phyloP scores from a whole-genome alignment of 371 early-diverging fungal genomes.

The Lichtheimia hyalospora region DNA sequence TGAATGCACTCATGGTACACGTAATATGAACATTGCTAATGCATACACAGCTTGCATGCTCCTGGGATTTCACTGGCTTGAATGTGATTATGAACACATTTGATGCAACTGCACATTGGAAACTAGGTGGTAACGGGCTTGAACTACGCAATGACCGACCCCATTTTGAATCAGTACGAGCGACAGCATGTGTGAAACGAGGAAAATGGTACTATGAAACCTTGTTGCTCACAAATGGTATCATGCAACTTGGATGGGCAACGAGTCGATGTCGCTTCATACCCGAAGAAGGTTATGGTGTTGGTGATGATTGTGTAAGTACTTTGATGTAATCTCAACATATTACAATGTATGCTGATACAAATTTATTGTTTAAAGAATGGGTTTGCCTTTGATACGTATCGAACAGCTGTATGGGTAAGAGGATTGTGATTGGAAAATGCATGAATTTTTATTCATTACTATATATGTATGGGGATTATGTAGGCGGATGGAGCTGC shows the following conservation, averaged over 20 bases:
- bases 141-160: conserved; percentile 50
- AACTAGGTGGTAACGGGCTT: conserved; percentile 41
- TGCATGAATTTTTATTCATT: conserved; percentile 1
- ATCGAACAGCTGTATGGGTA: conserved; percentile 60
- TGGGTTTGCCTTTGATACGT: conserved; percentile 64
- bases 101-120: conserved; percentile 45
- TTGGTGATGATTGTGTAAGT: conserved; percentile 62
- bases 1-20: too few relatives aligned
- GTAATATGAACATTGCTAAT: too few relatives aligned
- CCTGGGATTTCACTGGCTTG: conserved; percentile 33
- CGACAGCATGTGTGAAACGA: conserved; percentile 38
- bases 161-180: conserved; percentile 49
- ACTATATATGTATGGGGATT: neutral
- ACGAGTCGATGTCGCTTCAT: conserved; percentile 58
- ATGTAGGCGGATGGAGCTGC: conserved; percentile 38
- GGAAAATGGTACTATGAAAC: conserved; percentile 70
- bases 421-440: neutral
- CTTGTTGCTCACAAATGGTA: conserved; percentile 52
- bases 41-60: conserved; percentile 21
- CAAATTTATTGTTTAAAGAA: conserved; percentile 38
- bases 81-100: conserved; percentile 46
- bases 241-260: conserved; percentile 72
- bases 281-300: conserved; percentile 66
- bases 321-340: neutral
- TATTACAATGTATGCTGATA: neutral